Conservation (phyloP, 1,139 yeast species). For the Eremothecium coryli region DNA sequence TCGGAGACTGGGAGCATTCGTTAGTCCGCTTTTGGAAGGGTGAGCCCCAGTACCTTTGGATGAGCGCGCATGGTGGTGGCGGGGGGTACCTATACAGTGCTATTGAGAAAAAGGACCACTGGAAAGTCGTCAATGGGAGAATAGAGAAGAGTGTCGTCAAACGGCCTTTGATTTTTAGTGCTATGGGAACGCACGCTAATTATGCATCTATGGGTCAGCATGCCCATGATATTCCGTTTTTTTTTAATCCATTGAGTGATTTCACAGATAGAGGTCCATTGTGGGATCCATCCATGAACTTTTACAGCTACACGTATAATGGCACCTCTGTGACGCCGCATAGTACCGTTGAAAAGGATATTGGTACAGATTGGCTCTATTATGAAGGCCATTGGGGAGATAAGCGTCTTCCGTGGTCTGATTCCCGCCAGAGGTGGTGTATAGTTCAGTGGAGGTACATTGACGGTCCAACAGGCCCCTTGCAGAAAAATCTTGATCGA, state of each 20-base stretch:
- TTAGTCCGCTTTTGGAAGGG: constrained; percentile 77
- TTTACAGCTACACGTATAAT: constrained; percentile 67
- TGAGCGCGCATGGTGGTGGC: constrained; percentile 98
- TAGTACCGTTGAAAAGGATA: constrained; percentile 40
- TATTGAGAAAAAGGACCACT: constrained; percentile 53
- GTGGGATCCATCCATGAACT: constrained; percentile 87
- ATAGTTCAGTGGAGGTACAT: constrained; percentile 86
- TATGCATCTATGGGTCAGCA: constrained; percentile 95
- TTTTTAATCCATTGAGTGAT: constrained; percentile 75
- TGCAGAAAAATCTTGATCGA: constrained; percentile 64
- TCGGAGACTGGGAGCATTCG: constrained; percentile 98
- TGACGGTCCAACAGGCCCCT: constrained; percentile 88
- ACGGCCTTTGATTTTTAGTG: constrained; percentile 75
- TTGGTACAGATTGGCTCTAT: constrained; percentile 68
- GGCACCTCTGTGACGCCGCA: constrained; percentile 15
- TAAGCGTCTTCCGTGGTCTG: constrained; percentile 51
- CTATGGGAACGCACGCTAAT: constrained; percentile 95
- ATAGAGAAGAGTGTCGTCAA: constrained; percentile 27
- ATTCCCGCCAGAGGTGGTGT: constrained; percentile 75
- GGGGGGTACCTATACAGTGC: constrained; percentile 74
- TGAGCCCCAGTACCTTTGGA: constrained; percentile 84
- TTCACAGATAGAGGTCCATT: constrained; percentile 91
- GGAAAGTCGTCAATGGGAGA: constrained; percentile 22
- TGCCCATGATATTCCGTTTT: constrained; percentile 78
- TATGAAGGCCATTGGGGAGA: constrained; percentile 94